These are phyloP conservation scores for Xylaria grammica DNA, from an alignment of 495 filamentous ascomycete genomes.

Conservation along the genomic window DNA sequence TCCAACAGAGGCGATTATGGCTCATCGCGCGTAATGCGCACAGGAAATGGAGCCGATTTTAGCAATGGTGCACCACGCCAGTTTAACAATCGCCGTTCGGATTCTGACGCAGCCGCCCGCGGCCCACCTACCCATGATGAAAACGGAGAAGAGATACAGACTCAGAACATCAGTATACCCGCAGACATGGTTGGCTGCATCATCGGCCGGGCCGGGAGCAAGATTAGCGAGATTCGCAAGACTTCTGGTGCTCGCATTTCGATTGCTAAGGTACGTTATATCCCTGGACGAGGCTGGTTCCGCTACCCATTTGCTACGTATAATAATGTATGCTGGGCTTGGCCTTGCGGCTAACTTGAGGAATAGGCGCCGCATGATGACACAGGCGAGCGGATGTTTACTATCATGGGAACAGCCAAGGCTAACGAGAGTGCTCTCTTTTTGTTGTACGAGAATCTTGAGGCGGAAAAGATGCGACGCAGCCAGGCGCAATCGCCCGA, in stretches of 20 bases:
- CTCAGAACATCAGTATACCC: slow-evolving; percentile 98
- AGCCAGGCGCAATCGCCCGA: slow-evolving; percentile 71
- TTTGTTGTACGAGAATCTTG: slow-evolving; percentile 96
- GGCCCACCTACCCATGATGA: slow-evolving; percentile 84
- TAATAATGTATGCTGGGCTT: background rate
- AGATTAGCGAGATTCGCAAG: slow-evolving; percentile 98
- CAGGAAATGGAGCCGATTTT: slow-evolving; percentile 96
- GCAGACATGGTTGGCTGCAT: slow-evolving; percentile 99
- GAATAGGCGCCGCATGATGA: slow-evolving; percentile 87
- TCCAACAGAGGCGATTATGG: slow-evolving; percentile 58
- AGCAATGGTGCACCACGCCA: slow-evolving; percentile 59
- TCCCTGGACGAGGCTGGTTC: background rate
- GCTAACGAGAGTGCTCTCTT: slow-evolving; percentile 96
- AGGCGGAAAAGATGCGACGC: slow-evolving; percentile 97
- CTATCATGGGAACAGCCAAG: slow-evolving; percentile 90
- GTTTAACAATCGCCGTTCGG: slow-evolving; percentile 74
- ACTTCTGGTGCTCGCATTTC: slow-evolving; percentile 95
- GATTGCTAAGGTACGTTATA: slow-evolving; percentile 76
- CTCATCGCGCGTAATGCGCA: slow-evolving; percentile 81
- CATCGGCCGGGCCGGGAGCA: slow-evolving; percentile 90
- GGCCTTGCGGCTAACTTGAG: slow-evolving; percentile 17
- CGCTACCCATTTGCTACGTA: background rate
- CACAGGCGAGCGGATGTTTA: slow-evolving; percentile 98
- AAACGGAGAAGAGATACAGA: slow-evolving; percentile 96
- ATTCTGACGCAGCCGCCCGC: slow-evolving; percentile 75